Evolutionary conservation across 1,139 yeast genomes (phyloP), one percentile per base, ranked within the genome.

Genomic region (Saccharomyces hybrid): DNA sequence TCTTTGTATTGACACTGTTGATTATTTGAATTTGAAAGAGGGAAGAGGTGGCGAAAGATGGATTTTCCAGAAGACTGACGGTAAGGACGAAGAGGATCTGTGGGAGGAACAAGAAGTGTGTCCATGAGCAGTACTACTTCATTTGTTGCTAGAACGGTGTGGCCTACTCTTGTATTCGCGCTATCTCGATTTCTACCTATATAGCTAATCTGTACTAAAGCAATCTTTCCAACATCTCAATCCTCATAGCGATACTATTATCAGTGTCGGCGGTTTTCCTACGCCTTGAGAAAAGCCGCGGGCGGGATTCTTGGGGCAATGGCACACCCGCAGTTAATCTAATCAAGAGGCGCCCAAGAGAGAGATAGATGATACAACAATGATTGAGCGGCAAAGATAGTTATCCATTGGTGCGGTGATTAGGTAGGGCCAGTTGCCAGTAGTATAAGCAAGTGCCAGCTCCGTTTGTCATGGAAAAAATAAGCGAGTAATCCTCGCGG

Each of bases 81-180:
- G 80, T 62, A 78, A 78, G 56, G 77, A 83, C 62, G 52, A 55
- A 16, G 71, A 75, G 54, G 89, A 84, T 59, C 81, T 79, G 62
- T 88, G 96, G 96, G 76, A 75, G 49, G 93, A 87, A 66, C 76
- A 75, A 55, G 95, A 86, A 64, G 87, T 88, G 5, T 87, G 95
- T 71, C 95, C 96, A 9, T 84, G 61, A 65, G n/a, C n/a, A 16
- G 16, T 24, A 19, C n/a, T 16, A n/a, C 16, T 24, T 16, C 48
- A 21, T 28, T 27, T 12, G 7, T 28, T 47, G 32, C 32, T 27
- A 21, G 16, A 2, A 14, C 48, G 19, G 48, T 14, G 12, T 38
- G 24, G 24, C 19, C 4, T 9, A 38, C 26, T 12, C 44, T 38
- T 26, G 29, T 28, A 47, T 27, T 16, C 32, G 48, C n/a, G 48